phyloP scores from a whole-genome alignment of 257 asterid species.

The Gynochthodes officinalis region DNA sequence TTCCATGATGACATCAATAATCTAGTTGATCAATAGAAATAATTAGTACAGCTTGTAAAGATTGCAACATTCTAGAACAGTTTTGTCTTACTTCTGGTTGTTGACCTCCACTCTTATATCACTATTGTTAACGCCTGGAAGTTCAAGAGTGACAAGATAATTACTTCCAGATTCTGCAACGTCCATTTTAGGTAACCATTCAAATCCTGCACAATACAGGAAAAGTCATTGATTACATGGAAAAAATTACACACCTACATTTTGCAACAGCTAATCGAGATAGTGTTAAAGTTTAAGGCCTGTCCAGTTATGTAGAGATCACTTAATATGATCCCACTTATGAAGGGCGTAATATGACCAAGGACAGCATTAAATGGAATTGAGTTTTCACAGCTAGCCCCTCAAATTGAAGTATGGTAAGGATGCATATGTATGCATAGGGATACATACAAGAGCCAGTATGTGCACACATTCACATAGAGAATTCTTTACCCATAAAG shows the following conservation, averaged over 20 bases:
- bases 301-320: not conserved
- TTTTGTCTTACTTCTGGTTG: conserved; percentile 41
- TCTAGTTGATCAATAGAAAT: not conserved
- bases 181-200: conserved; percentile 74
- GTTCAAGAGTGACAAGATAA: conserved; percentile 57
- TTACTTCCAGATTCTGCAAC: conserved; percentile 58
- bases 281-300: not conserved
- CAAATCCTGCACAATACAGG: conserved; percentile 30
- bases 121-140: conserved; percentile 60
- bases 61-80: not conserved
- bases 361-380: conserved; percentile 1
- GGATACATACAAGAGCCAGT: not conserved
- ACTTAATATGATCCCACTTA: not conserved
- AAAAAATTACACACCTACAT: not conserved
- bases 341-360: not conserved
- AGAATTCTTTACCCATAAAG: not conserved
- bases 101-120: conserved; percentile 63
- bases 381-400: not conserved
- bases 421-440: not conserved
- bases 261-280: not conserved
- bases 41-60: not conserved
- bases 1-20: not conserved
- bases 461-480: not conserved
- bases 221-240: not conserved
- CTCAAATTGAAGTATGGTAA: not conserved